Percentiles rank a stretch among this genome's conserved stretches.
phyloP scores from a whole-genome alignment of 2,329 filamentous ascomycete genomes.

The Neospermospora avenae region DNA sequence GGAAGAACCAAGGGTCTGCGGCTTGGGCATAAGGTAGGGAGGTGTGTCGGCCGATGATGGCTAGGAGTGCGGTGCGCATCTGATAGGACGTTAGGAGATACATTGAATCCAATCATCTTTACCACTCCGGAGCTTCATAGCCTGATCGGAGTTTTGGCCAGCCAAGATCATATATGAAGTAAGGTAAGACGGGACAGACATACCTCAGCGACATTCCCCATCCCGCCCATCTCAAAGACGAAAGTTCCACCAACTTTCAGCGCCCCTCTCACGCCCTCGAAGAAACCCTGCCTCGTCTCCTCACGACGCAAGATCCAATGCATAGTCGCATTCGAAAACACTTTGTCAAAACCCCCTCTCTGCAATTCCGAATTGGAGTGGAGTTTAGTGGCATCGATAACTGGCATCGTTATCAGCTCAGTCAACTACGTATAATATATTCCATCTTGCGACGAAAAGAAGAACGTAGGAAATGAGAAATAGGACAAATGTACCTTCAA shows the following conservation, averaged over 20 bases:
- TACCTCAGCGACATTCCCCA: conserved; percentile 61
- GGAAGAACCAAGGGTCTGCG: conserved; percentile 69
- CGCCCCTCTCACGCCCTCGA: conserved; percentile 48
- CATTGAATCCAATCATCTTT: background rate
- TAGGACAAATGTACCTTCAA: conserved; percentile 23
- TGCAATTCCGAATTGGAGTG: conserved; percentile 37
- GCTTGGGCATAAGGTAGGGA: conserved; percentile 47
- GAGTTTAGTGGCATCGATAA: conserved; percentile 46
- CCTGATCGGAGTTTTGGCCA: background rate
- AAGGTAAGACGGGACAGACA: too few relatives aligned
- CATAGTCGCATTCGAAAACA: conserved; percentile 64
- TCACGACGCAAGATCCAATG: conserved; percentile 56
- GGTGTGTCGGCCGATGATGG: conserved; percentile 49
- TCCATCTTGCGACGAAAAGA: too few relatives aligned
- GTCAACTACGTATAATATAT: too few relatives aligned
- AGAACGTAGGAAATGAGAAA: background rate
- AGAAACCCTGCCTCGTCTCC: conserved; percentile 45
- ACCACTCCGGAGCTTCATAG: background rate
- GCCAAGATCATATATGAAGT: too few relatives aligned
- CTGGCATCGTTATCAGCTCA: conserved; percentile 32
- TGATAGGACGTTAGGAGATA: background rate
- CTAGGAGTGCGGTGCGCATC: conserved; percentile 54
- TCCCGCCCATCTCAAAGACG: conserved; percentile 69
- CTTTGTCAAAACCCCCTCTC: conserved; percentile 44
- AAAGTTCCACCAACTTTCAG: conserved; percentile 56